Base-by-base conservation (phyloP, 257 asterid genomes). In the Plectranthus barbatus region DNA sequence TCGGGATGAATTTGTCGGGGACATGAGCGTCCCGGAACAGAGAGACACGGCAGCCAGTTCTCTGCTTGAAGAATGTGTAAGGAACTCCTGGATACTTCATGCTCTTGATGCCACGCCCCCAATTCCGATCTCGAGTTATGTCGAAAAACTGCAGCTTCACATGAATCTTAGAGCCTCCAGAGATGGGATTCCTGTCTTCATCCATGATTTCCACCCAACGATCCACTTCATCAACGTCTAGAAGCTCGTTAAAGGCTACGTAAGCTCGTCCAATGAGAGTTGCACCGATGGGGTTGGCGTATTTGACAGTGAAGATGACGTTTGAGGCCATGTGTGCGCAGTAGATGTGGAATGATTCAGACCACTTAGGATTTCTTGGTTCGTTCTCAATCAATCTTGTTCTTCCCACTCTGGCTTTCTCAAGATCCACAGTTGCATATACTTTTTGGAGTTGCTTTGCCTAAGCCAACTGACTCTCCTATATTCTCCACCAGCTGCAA, bases 231-330 rank as follows among this genome's bases (percentile, higher is more conserved):
- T 91, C 96, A 26, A 86, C 96, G 20, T 86, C 94, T 60, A 88
- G 14, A 47, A 91, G 81, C 26, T 88, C 98, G 0, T 54, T 20
- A 29, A 79, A 96, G 0, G 95, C 89, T 9, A 91, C 69, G 66
- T 88, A 86, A 52, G 96, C 98, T 79, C 98, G 75, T 59, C 98
- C 98, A n/a, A 88, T 84, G 44, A 88, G 72, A 55, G 98, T 91
- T 60, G 98, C 92, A 41, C 98, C 98, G 44, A 91, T 84, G 60
- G 96, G 88, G 62, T 91, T 84, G 61, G 79, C 88, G 44, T 91
- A 92, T 79, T 88, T 91, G 72, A 91, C 87, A 0, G 98, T 88
- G 79, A 88, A 91, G 33, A 83, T 81, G 18, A 88, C 80, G 61
- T 83, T 72, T 20, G 94, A 77, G 42, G 94, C 95, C 72, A 23